These are phyloP conservation scores for Arachis hypogaea DNA, from an alignment of 306 rosid species.

Conservation along the genomic window DNA sequence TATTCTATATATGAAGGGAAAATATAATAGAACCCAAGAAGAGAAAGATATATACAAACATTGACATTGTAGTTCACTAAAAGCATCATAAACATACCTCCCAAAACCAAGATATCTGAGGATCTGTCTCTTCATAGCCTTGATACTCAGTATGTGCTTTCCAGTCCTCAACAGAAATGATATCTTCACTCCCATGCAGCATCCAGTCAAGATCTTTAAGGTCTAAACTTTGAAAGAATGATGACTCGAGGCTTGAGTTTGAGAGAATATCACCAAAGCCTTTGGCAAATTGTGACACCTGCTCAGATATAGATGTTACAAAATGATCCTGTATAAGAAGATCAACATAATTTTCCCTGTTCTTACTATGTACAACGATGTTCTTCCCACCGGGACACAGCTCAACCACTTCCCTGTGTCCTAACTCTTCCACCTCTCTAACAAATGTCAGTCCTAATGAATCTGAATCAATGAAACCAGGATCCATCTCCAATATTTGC, in stretches of 20 bases:
- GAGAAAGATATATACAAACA: neutral
- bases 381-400: constrained; percentile 76
- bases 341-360: constrained; percentile 67
- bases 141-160: constrained; percentile 83
- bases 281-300: constrained; percentile 71
- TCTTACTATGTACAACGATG: constrained; percentile 67
- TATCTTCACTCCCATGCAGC: constrained; percentile 79
- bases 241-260: constrained; percentile 40
- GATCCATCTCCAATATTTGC: constrained; percentile 84
- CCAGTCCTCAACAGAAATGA: constrained; percentile 84
- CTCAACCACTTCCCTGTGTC: constrained; percentile 64
- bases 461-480: constrained; percentile 79
- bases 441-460: constrained; percentile 87
- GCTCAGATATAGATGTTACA: constrained; percentile 73
- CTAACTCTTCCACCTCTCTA: constrained; percentile 92
- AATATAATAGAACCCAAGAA: neutral
- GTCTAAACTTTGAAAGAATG: constrained; percentile 74
- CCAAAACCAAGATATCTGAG: constrained; percentile 95
- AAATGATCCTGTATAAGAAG: constrained; percentile 80
- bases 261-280: constrained; percentile 88
- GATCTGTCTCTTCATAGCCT: constrained; percentile 86
- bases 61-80: constrained; percentile 23
- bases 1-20: neutral
- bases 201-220: constrained; percentile 93
- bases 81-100: constrained; percentile 60